A percentile compares a stretch with the other conserved stretches of the same genome.
Evolutionary conservation across 768 basidiomycete species (phyloP).

Genomic region (Tricholoma hemisulphureum): DNA sequence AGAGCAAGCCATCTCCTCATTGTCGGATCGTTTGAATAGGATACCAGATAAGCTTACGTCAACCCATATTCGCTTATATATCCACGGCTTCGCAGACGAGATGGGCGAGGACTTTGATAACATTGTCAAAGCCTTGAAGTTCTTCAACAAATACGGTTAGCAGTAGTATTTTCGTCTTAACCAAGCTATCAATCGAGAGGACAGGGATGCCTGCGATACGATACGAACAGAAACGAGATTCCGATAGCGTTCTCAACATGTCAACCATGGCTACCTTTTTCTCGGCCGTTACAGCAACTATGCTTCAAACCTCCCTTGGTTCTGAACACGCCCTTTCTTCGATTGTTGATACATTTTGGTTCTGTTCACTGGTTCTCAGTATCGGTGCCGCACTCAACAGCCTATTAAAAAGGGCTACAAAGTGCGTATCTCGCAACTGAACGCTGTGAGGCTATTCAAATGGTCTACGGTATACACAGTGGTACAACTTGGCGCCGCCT

Average conservation of each 20-base stretch:
- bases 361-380: constrained; percentile 24
- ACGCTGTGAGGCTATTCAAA: no score
- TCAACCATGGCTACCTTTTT: constrained; percentile 26
- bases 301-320: constrained; percentile 16
- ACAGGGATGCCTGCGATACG: constrained; percentile 20
- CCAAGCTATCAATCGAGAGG: not conserved
- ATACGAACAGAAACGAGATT: constrained; percentile 15
- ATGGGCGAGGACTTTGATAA: constrained; percentile 12
- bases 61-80: constrained; percentile 9
- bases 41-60: constrained; percentile 2
- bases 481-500: constrained; percentile 14
- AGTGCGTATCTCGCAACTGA: constrained; percentile 15
- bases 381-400: constrained; percentile 26
- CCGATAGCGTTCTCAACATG: constrained; percentile 10
- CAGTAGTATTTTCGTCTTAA: not conserved
- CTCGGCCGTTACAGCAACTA: constrained; percentile 28
- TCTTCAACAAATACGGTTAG: constrained; percentile 18
- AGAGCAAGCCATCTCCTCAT: not conserved
- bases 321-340: not conserved
- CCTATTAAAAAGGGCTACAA: constrained; percentile 19
- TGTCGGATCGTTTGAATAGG: not conserved
- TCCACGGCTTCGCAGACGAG: constrained; percentile 16
- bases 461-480: constrained; percentile 5
- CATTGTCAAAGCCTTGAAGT: constrained; percentile 7
- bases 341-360: constrained; percentile 23